These are phyloP conservation scores for Suillus cothurnatus DNA, from an alignment of 768 basidiomycete species.

Conservation along the genomic window DNA sequence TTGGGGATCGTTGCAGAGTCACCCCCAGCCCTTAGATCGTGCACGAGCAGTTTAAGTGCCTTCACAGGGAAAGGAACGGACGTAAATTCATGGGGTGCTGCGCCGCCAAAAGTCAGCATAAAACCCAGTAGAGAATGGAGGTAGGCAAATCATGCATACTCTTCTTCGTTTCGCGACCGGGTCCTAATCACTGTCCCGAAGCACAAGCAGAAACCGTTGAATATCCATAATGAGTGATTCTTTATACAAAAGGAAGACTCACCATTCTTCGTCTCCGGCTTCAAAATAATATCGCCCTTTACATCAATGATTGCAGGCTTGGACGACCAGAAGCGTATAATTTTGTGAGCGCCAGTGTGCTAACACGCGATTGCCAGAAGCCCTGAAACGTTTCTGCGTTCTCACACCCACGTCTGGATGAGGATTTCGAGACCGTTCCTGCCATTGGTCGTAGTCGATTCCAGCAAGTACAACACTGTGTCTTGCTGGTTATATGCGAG, in stretches of 20 bases:
- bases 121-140: slow-evolving; percentile 9
- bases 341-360: slow-evolving; percentile 77
- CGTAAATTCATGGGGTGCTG: slow-evolving; percentile 87
- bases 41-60: slow-evolving; percentile 85
- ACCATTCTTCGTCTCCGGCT: slow-evolving; percentile 81
- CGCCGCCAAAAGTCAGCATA: slow-evolving; percentile 23
- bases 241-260: slow-evolving; percentile 35
- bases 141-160: slow-evolving; percentile 52
- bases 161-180: slow-evolving; percentile 81
- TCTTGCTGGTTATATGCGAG: slow-evolving; percentile 86
- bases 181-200: slow-evolving; percentile 87
- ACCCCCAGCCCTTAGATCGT: slow-evolving; percentile 80
- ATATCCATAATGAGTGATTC: slow-evolving; percentile 14
- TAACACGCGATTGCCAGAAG: slow-evolving; percentile 89
- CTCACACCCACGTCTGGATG: slow-evolving; percentile 93
- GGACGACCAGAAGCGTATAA: slow-evolving; percentile 70
- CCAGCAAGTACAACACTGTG: slow-evolving; percentile 75
- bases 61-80: slow-evolving; percentile 89
- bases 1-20: slow-evolving; percentile 70
- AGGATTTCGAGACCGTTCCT: slow-evolving; percentile 81
- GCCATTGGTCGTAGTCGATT: slow-evolving; percentile 60
- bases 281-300: slow-evolving; percentile 91
- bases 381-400: slow-evolving; percentile 94
- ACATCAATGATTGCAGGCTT: slow-evolving; percentile 65
- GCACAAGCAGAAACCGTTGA: slow-evolving; percentile 25